phyloP scores from a whole-genome alignment of 2,329 filamentous ascomycete species.

The Colletotrichum acutatum region DNA sequence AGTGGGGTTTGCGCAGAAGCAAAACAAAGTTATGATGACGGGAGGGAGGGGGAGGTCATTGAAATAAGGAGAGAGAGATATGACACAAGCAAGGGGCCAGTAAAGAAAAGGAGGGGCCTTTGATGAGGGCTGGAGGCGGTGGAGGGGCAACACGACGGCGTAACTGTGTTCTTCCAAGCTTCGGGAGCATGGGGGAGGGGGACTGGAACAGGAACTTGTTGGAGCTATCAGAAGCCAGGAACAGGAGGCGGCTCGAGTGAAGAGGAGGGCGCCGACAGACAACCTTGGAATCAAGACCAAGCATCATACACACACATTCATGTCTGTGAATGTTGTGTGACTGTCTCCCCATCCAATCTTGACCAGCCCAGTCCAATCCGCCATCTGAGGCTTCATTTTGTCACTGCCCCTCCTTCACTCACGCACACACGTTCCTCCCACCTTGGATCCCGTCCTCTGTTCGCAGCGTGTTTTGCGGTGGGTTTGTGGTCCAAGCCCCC shows the following conservation, averaged over 20 bases:
- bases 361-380: slow-evolving; percentile 21
- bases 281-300: slow-evolving; percentile 4
- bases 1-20: slow-evolving; percentile 15
- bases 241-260: slow-evolving; percentile 9
- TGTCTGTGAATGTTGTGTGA: background rate
- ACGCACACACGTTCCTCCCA: slow-evolving; percentile 1
- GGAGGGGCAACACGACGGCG: slow-evolving; percentile 32
- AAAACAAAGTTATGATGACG: background rate
- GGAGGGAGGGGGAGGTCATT: slow-evolving; percentile 15
- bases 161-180: slow-evolving; percentile 31
- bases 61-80: slow-evolving; percentile 26
- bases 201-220: background rate
- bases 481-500: slow-evolving; percentile 29
- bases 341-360: background rate
- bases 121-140: slow-evolving; percentile 19
- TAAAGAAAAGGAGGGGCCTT: slow-evolving; percentile 34
- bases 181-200: slow-evolving; percentile 14
- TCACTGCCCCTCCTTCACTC: slow-evolving; percentile 17
- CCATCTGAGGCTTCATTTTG: slow-evolving; percentile 27
- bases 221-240: slow-evolving; percentile 34
- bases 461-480: slow-evolving; percentile 14
- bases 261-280: slow-evolving; percentile 7
- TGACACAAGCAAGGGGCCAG: slow-evolving; percentile 33
- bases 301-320: background rate
- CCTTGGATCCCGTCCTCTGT: slow-evolving; percentile 9